A percentile compares a stretch with the other conserved stretches of the same genome.
Evolutionary conservation across 257 asterid genomes (phyloP).

Genomic region (Oldenlandia corymbosa): DNA sequence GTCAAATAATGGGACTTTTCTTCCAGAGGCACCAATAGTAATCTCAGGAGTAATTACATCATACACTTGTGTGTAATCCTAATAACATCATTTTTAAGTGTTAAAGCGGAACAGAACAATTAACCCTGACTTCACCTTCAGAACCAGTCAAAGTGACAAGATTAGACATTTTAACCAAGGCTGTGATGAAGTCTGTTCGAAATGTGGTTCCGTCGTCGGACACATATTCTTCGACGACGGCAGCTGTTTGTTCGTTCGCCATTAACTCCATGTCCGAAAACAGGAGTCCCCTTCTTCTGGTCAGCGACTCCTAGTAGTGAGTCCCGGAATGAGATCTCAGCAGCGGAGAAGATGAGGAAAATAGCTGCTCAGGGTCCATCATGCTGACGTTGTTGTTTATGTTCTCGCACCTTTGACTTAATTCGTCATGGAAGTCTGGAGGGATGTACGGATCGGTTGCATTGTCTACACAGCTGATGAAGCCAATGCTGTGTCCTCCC

Average conservation of each 20-base stretch:
- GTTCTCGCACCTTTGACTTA: neutral
- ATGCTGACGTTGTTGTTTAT: neutral
- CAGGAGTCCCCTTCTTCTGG: neutral
- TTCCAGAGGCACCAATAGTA: no score
- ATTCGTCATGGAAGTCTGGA: neutral
- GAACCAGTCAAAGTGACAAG: neutral
- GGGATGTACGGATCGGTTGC: neutral
- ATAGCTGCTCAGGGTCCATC: neutral
- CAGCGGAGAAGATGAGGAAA: neutral
- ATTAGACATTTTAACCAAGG: neutral
- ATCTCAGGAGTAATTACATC: no score
- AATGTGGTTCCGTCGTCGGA: neutral
- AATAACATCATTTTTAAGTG: no score
- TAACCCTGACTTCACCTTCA: neutral
- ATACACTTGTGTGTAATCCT: no score
- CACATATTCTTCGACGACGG: no score
- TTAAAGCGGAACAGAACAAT: neutral
- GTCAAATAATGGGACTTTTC: no score
- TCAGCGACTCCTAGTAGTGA: neutral
- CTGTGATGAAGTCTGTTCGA: neutral
- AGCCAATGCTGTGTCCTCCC: neutral
- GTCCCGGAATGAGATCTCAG: neutral
- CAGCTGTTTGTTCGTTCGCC: no score
- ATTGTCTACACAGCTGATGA: neutral
- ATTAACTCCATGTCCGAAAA: no score